A percentile compares a stretch with the other conserved stretches of the same genome.
Evolutionary conservation across 495 filamentous ascomycete species (phyloP).

Genomic region (Penicillium manginii): DNA sequence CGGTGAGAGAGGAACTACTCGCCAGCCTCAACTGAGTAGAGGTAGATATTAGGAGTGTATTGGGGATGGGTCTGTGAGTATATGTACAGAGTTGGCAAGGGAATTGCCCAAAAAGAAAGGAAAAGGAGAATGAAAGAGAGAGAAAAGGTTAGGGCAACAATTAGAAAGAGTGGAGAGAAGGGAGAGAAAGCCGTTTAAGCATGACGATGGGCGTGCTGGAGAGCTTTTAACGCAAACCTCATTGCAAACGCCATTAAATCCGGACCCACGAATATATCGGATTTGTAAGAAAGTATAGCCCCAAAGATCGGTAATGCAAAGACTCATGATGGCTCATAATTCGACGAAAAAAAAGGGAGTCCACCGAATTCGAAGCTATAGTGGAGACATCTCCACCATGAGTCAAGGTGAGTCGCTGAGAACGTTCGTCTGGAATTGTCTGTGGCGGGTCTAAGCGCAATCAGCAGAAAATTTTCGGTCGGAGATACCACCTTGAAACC

Average conservation of each 20-base stretch:
- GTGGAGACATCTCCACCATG: constrained; percentile 14
- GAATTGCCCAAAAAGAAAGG: constrained; percentile 1
- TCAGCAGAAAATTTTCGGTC: constrained; percentile 16
- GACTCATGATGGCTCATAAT: not conserved
- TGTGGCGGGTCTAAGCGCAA: constrained; percentile 13
- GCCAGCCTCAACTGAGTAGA: constrained; percentile 15
- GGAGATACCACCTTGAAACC: constrained; percentile 11
- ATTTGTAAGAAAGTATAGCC: constrained; percentile 6
- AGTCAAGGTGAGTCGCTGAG: constrained; percentile 19
- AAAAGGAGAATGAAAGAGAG: constrained; percentile 6
- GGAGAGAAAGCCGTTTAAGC: not conserved
- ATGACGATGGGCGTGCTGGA: not conserved
- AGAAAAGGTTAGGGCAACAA: constrained; percentile 7
- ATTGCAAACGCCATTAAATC: constrained; percentile 21
- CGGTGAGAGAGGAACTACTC: constrained; percentile 13
- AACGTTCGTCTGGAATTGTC: not conserved
- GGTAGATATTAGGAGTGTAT: constrained; percentile 13
- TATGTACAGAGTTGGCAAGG: constrained; percentile 18
- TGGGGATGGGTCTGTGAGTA: constrained; percentile 7
- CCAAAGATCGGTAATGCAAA: not conserved
- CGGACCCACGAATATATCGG: constrained; percentile 5
- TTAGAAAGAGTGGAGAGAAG: constrained; percentile 8
- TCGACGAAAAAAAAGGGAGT: not conserved
- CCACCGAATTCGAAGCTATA: constrained; percentile 1
- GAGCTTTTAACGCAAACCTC: constrained; percentile 10